Percentiles rank a stretch among this genome's conserved stretches.
Conservation (phyloP, 176 grass and related monocot genomes). For the Guadua angustifolia region DNA sequence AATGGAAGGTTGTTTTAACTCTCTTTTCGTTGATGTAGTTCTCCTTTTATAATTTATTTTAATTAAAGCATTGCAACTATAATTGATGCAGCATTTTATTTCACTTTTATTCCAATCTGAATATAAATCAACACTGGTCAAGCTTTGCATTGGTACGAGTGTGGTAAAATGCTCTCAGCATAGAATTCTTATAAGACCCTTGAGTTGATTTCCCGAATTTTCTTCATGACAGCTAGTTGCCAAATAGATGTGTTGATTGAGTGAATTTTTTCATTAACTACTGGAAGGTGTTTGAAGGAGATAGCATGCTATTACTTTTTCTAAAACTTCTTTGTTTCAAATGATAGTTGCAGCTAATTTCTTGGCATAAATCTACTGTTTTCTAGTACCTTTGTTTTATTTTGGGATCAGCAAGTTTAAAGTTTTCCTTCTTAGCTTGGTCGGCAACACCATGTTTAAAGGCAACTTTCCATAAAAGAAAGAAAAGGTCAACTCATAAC, state of each 20-base stretch:
- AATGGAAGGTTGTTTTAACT: conserved; percentile 74
- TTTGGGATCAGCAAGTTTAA: too few relatives aligned
- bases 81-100: conserved; percentile 1
- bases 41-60: background rate
- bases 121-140: background rate
- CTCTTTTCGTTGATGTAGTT: background rate
- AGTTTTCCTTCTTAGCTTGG: too few relatives aligned
- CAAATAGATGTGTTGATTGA: conserved; percentile 10
- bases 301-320: background rate
- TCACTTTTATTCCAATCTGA: background rate
- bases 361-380: background rate
- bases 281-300: background rate
- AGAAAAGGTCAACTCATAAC: background rate
- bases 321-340: background rate
- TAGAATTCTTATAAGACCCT: background rate
- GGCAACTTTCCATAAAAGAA: too few relatives aligned
- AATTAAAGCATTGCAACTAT: background rate
- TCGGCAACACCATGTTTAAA: too few relatives aligned
- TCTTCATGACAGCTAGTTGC: background rate
- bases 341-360: background rate
- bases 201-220: background rate
- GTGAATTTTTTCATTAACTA: background rate
- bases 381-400: background rate
- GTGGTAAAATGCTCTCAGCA: background rate
- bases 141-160: background rate